Base-by-base conservation (phyloP, 2,329 filamentous ascomycete genomes). In the Piedraia hortae region DNA sequence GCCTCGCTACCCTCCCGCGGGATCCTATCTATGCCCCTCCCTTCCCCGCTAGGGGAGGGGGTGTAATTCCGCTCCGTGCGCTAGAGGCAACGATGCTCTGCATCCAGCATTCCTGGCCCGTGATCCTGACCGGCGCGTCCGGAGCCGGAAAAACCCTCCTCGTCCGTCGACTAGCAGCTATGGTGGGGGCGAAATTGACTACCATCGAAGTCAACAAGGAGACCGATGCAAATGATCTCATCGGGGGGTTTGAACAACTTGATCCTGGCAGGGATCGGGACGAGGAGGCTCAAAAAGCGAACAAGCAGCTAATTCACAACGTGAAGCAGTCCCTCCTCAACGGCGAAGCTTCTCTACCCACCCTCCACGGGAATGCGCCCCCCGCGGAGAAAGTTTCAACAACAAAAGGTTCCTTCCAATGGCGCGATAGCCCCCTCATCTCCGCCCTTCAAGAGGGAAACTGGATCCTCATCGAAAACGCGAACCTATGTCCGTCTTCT, bases 401-500 rank as follows among this genome's bases (percentile, higher is more conserved):
- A 14, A 47, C 52, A 2, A 68, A 69, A 29, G 75, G 78, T 11
- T 68, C 71, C 2, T 97, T 97, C 39, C 77, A 90, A 43, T 97
- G 85, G 85, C 64, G 89, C 2, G 82, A 97, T 41, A 85, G 88
- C 26, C 62, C 88, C 21, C 66, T 97, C 19, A 70, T 93, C 21
- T 70, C 78, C 34, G 82, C 85, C 18, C 54, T 93, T 6, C 60
- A 88, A 37, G 55, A 69, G 33, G 85, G 85, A 8, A 62, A 78
- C 28, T 97, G 85, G 85, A 55, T 97, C 10, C 68, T 97, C 6
- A 62, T 97, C 11, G 85, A 97, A 45, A 91, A 97, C 44, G 85
- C 88, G 28, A 97, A 97, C 38, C 59, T 97, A 26, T 97, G 88
- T 49, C 91, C 72, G 37, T 71, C 82, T 12, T 90, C 82, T 4